Base-by-base conservation (phyloP, 148 eudicot species). In the Rhododendron molle region DNA sequence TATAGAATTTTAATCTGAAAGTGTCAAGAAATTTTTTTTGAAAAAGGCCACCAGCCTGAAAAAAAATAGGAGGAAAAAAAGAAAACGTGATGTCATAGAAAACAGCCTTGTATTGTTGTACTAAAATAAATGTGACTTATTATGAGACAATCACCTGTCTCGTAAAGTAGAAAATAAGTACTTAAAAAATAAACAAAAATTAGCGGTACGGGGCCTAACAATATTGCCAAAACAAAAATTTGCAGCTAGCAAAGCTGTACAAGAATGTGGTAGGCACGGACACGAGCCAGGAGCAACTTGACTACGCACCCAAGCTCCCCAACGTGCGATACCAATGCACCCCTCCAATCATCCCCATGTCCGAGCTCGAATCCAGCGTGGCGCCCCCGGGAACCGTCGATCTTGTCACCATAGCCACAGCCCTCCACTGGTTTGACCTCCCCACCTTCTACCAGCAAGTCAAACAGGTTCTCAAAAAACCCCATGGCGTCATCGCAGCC, bases 371-470 rank as follows among this genome's bases (percentile, higher is more conserved):
- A 49, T 36, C 58, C 43, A 67, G 4, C 2, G 85, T 96, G 0
- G 91, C 92, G 1, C 18, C 84, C 6, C 83, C 84, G 50, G 89
- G 94, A 21, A 90, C 88, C 56, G 85, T 94, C 0, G 98, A 96
- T 83, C 78, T 96, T 8, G 91, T 96, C 30, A 94, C 98, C 52
- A 34, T 96, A 43, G 99, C 94, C 46, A 95, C 93, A 90, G 98
- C 98, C 56, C 65, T 94, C 73, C 99, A 96, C 80, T 96, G 98
- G 98, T 93, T 96, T 23, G 93, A 93, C 85, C 93, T 90, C 10
- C 92, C 94, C 16, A 88, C 81, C 3, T 93, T 96, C 89, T 93
- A 91, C 87, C 83, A 92, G 23, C 89, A 86, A 47, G 96, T 92
- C 14, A 93, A 91, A 20, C 78, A 82, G 83, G 88, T 91, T 13